These are phyloP conservation scores for Bathelium albidoporum DNA, from an alignment of 495 filamentous ascomycete species.

Conservation along the genomic window DNA sequence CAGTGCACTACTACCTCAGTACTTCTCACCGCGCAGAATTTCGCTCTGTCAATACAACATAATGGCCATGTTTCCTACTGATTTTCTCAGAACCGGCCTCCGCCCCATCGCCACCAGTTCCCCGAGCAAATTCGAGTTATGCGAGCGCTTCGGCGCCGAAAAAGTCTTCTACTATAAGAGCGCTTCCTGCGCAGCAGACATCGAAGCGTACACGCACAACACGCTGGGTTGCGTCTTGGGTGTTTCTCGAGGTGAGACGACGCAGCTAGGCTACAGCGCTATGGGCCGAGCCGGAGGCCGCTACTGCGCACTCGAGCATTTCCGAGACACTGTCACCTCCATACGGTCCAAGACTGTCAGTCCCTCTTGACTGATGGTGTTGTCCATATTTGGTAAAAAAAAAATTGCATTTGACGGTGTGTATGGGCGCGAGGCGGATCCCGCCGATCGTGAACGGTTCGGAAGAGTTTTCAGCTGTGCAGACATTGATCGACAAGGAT, in stretches of 20 bases:
- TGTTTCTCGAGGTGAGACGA: constrained; percentile 16
- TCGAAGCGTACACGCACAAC: constrained; percentile 26
- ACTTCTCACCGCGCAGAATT: neutral
- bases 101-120: constrained; percentile 19
- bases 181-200: constrained; percentile 17
- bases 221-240: constrained; percentile 31
- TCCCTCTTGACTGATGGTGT: neutral
- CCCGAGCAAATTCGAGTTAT: constrained; percentile 21
- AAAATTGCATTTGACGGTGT: neutral
- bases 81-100: constrained; percentile 18
- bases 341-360: neutral
- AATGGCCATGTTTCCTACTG: neutral
- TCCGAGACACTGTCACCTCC: constrained; percentile 7
- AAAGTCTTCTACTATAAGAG: constrained; percentile 23
- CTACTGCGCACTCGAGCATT: constrained; percentile 34
- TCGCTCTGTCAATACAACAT: neutral
- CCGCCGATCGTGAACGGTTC: neutral
- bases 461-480: neutral
- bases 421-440: neutral
- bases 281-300: constrained; percentile 34
- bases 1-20: neutral
- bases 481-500: neutral
- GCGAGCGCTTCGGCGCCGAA: constrained; percentile 24
- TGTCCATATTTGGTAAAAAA: neutral
- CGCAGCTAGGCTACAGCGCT: constrained; percentile 24